Evolutionary conservation across 495 filamentous ascomycete genomes (phyloP), one percentile per base, ranked within the genome.

Genomic region (Diplogelasinospora grovesii): DNA sequence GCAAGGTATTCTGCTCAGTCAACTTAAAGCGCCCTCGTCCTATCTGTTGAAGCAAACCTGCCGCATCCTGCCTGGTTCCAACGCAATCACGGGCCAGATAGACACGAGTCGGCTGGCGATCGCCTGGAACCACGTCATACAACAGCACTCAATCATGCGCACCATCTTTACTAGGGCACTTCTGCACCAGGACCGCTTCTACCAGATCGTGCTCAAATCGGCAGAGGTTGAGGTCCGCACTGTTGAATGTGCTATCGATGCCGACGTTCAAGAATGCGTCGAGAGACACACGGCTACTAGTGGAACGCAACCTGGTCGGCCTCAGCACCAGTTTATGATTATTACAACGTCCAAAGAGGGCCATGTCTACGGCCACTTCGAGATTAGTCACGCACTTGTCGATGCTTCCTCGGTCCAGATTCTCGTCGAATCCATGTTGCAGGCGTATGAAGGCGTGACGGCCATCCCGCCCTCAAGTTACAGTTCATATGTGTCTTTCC

Each of bases 361-460:
- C 14, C 36, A 14, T 5, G 60, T 76, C 0, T 46, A 69, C 0
- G 49, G 70, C 24, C 75, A 74, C 40, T 46, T 81, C 16, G 77
- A 83, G 33, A 56, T 81, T 16, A 81, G 68, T 46, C 79, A 85
- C 48, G 71, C 75, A 2, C 53, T 83, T 9, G 83, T 81, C 50
- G 80, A 84, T 43, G 78, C 77, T 16, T 79, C 75, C 69, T 77
- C 70, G 3, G 61, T 76, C 43, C 56, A 63, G 4, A 48, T 77
- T 8, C 26, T 52, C 32, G 9, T 56, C 52, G 13, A 24, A 28
- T 23, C 36, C 39, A 8, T 10, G 29, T 28, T 22, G 48, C 2
- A 14, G 27, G 3, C 6, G 1, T 4, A 8, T 34, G 3, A 23
- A 41, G n/a, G 30, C 27, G 4, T 3, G 43, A 41, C 4, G 49